Evolutionary conservation across 2,329 filamentous ascomycete species (phyloP).

Genomic region (Alternaria consortialis): DNA sequence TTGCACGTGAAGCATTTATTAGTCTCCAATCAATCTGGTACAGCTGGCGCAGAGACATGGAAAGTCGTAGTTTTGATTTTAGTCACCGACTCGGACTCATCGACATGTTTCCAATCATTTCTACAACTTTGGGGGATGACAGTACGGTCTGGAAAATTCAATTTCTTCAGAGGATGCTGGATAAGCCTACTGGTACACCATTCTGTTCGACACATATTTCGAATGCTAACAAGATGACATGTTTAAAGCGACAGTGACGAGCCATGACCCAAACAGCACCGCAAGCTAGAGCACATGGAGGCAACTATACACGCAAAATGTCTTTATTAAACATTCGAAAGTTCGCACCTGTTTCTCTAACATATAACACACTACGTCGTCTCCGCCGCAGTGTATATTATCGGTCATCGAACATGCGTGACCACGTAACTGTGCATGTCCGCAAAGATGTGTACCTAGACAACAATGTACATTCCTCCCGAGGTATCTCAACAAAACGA

Average conservation of each 20-base stretch:
- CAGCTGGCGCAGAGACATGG: too few relatives aligned
- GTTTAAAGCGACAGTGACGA: not conserved
- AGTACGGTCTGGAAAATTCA: too few relatives aligned
- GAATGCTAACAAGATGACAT: not conserved
- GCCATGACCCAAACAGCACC: not conserved
- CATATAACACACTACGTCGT: constrained; percentile 11
- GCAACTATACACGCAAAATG: not conserved
- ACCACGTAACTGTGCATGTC: constrained; percentile 1
- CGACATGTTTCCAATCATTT: too few relatives aligned
- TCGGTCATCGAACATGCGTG: not conserved
- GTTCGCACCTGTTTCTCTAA: not conserved
- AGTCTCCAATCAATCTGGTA: too few relatives aligned
- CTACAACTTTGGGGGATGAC: too few relatives aligned
- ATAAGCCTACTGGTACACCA: not conserved
- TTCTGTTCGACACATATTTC: too few relatives aligned
- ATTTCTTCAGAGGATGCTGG: not conserved
- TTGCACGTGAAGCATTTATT: too few relatives aligned
- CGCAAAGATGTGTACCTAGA: constrained; percentile 12
- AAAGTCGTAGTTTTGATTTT: too few relatives aligned
- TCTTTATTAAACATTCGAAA: constrained; percentile 8
- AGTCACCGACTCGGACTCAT: too few relatives aligned
- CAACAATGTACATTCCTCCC: constrained; percentile 21
- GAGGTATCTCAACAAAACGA: constrained; percentile 19
- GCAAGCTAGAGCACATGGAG: not conserved
- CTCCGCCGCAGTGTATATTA: constrained; percentile 10